A percentile compares a stretch with the other conserved stretches of the same genome.
Evolutionary conservation across 2,329 filamentous ascomycete species (phyloP).

Genomic region (Talaromyces pinophilus): DNA sequence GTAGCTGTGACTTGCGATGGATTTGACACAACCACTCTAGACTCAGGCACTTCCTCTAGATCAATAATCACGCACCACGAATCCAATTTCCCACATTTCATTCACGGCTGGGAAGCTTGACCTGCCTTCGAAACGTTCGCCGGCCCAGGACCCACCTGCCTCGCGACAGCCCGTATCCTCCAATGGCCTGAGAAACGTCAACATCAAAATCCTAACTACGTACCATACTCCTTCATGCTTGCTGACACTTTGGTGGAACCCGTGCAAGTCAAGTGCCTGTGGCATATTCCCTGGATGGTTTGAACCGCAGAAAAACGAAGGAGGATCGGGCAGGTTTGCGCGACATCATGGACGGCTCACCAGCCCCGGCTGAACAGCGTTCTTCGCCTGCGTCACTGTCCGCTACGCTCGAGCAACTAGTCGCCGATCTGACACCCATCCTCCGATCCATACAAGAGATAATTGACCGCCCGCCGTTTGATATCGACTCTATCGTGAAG

Average conservation of each 20-base stretch:
- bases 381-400: slow-evolving; percentile 17
- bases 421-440: slow-evolving; percentile 24
- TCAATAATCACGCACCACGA: neutral
- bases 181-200: slow-evolving; percentile 4
- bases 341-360: slow-evolving; percentile 21
- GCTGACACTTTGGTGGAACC: neutral
- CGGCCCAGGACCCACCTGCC: slow-evolving; percentile 7
- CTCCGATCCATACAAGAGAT: slow-evolving; percentile 41
- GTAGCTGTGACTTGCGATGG: neutral
- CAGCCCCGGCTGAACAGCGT: slow-evolving; percentile 17
- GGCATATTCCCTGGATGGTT: neutral
- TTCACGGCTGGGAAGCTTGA: neutral
- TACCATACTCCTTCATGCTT: neutral
- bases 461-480: slow-evolving; percentile 33
- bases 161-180: slow-evolving; percentile 6
- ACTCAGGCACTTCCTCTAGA: neutral
- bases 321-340: slow-evolving; percentile 15
- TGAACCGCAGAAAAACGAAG: slow-evolving; percentile 3
- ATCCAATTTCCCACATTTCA: neutral
- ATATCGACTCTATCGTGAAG: slow-evolving; percentile 39
- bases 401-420: slow-evolving; percentile 13
- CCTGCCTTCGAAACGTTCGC: neutral
- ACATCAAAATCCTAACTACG: neutral
- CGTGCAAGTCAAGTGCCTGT: neutral
- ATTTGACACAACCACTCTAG: neutral